phyloP scores from a whole-genome alignment of 2,329 filamentous ascomycete genomes.

The Dactylellina drechsleri region DNA sequence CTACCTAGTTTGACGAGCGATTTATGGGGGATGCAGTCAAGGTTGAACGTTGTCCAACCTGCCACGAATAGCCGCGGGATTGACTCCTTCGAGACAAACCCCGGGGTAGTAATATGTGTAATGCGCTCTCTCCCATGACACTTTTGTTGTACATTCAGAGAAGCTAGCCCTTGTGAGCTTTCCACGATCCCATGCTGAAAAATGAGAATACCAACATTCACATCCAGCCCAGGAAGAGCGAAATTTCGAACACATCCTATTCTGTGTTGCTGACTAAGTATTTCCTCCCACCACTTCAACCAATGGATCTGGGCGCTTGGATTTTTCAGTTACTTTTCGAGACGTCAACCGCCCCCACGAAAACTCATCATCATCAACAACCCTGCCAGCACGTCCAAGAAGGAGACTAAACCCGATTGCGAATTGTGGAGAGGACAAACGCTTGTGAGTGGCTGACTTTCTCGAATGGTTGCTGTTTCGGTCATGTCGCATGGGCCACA shows the following conservation, averaged over 20 bases:
- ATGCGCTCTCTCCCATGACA: neutral
- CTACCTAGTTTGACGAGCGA: slow-evolving; percentile 21
- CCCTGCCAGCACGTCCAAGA: slow-evolving; percentile 29
- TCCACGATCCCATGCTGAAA: neutral
- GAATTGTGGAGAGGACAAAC: slow-evolving; percentile 54
- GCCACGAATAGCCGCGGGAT: slow-evolving; percentile 36
- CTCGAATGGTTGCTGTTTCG: slow-evolving; percentile 16
- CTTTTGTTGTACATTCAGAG: neutral
- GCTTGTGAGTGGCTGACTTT: slow-evolving; percentile 45
- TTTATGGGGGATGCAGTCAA: slow-evolving; percentile 30
- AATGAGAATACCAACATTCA: neutral
- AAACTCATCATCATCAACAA: neutral
- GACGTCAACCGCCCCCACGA: slow-evolving; percentile 27
- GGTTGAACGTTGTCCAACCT: slow-evolving; percentile 21
- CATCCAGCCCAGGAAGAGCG: neutral
- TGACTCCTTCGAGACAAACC: slow-evolving; percentile 15
- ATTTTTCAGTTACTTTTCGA: neutral
- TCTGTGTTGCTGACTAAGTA: slow-evolving; percentile 52
- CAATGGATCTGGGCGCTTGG: slow-evolving; percentile 1
- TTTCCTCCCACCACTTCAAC: neutral
- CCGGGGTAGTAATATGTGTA: neutral
- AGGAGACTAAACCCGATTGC: slow-evolving; percentile 52
- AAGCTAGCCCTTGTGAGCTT: neutral
- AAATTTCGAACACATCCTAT: slow-evolving; percentile 22
- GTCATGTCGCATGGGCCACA: slow-evolving; percentile 25